These are phyloP conservation scores for Globisporangium carolinianum DNA, from an alignment of 352 stramenopile genomes.

Conservation along the genomic window DNA sequence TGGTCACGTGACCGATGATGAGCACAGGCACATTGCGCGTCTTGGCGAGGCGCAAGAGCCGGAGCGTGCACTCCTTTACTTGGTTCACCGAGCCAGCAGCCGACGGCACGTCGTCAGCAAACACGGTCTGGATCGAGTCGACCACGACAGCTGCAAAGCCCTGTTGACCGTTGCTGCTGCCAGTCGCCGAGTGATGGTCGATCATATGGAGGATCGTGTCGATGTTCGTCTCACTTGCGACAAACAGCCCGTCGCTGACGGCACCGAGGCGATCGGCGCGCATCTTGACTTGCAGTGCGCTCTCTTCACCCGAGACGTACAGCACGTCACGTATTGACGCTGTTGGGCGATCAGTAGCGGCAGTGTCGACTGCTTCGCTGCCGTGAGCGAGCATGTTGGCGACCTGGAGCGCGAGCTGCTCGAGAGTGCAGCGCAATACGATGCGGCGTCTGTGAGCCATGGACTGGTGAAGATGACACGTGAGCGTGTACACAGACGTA, in stretches of 20 bases:
- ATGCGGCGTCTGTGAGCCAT: background rate
- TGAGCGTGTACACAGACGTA: slow-evolving; percentile 14
- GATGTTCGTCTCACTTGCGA: slow-evolving; percentile 82
- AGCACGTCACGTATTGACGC: slow-evolving; percentile 59
- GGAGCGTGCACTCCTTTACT: slow-evolving; percentile 93
- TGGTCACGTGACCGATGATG: slow-evolving; percentile 96
- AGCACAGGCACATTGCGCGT: slow-evolving; percentile 88
- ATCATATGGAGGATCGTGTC: slow-evolving; percentile 65
- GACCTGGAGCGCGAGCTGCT: slow-evolving; percentile 89
- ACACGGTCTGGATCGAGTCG: slow-evolving; percentile 97
- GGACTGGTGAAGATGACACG: background rate
- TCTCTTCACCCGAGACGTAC: slow-evolving; percentile 97
- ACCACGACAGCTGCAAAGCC: slow-evolving; percentile 84
- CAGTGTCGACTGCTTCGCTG: slow-evolving; percentile 1
- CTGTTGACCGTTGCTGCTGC: slow-evolving; percentile 2
- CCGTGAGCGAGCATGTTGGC: slow-evolving; percentile 76
- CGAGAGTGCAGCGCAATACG: slow-evolving; percentile 1
- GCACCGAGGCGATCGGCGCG: slow-evolving; percentile 84
- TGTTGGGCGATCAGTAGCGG: background rate
- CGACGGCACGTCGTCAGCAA: slow-evolving; percentile 77
- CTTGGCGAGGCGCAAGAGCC: slow-evolving; percentile 93
- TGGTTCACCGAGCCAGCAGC: slow-evolving; percentile 88
- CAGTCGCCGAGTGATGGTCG: slow-evolving; percentile 6
- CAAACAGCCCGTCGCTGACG: slow-evolving; percentile 55
- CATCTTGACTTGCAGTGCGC: slow-evolving; percentile 92